Evolutionary conservation across 2,329 filamentous ascomycete genomes (phyloP), one percentile per base, ranked within the genome.

Genomic region (Tolypocladium amazonense): DNA sequence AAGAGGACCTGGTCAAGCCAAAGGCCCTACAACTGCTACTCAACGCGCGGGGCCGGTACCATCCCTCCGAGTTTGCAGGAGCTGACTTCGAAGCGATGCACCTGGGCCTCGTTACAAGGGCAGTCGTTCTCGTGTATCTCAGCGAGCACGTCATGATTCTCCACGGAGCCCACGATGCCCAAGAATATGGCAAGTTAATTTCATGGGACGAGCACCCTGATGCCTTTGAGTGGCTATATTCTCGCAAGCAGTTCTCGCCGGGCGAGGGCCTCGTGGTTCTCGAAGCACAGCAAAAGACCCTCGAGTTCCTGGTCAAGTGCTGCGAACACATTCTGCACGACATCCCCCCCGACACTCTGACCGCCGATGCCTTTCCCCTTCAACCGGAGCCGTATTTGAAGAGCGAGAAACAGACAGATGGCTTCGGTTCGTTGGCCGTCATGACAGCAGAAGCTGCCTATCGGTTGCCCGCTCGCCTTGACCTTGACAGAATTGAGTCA

Each of bases 371-470:
- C 0, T 71, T 70, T 58, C 67, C 74, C 1, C 56, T 77, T 39
- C 70, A 73, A 58, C 73, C 75, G 0, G 74, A 77, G 45, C 77
- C 77, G 1, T 58, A 55, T 12, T 63, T 67, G 39, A 74, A 66
- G 60, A 65, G 62, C 1, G 69, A 66, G 23, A 67, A 54, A 1
- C 69, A 75, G 1, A 37, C 66, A 0, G 67, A 60, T 1, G 74
- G 72, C 0, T 73, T 76, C 52, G 65, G 66, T 3, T 76, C 75
- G 0, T 65, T 82, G 30, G 68, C 72, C 5, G 63, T 69, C 1
- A 71, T 80, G 64, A 71, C 76, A 1, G 68, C 73, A 1, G 81
- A 86, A 62, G 78, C 78, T 0, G 80, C 82, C 0, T 87, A 85
- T 60, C 71, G 78, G 4, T 58, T 76, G 0, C 82, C 83, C 1